phyloP scores from a whole-genome alignment of 1,139 yeast species.

The Lodderomyces pseudojiufengensis region DNA sequence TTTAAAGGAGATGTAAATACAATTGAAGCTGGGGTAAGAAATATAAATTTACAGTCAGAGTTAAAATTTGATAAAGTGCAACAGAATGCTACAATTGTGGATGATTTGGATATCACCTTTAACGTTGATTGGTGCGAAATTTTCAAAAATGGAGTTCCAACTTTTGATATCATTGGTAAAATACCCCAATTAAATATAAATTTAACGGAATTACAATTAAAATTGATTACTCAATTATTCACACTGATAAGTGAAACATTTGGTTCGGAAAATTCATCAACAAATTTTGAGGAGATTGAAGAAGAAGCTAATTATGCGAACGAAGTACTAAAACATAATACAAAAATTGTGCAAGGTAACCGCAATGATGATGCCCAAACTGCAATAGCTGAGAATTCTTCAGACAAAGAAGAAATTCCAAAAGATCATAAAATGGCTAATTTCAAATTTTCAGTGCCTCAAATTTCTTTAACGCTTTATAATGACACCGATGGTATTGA shows the following conservation, averaged over 20 bases:
- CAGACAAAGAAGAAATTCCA: slow-evolving; percentile 12
- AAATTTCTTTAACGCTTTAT: slow-evolving; percentile 62
- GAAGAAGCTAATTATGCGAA: slow-evolving; percentile 63
- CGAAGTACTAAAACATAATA: slow-evolving; percentile 36
- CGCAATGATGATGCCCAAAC: neutral
- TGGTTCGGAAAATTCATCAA: slow-evolving; percentile 32
- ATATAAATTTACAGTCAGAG: slow-evolving; percentile 39
- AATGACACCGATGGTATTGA: slow-evolving; percentile 46
- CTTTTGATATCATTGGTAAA: slow-evolving; percentile 53
- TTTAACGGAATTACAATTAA: slow-evolving; percentile 75
- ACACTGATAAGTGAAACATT: slow-evolving; percentile 60
- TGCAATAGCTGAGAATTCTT: neutral
- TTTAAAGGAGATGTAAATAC: slow-evolving; percentile 30
- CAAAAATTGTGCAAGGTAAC: slow-evolving; percentile 10
- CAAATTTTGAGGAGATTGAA: slow-evolving; percentile 49
- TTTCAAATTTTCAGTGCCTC: slow-evolving; percentile 57
- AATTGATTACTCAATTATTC: slow-evolving; percentile 53
- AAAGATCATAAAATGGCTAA: slow-evolving; percentile 40
- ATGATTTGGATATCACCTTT: slow-evolving; percentile 64
- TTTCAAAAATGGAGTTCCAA: slow-evolving; percentile 40
- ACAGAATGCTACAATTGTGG: slow-evolving; percentile 65
- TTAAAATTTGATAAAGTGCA: slow-evolving; percentile 30
- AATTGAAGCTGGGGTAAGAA: slow-evolving; percentile 63
- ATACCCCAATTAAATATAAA: slow-evolving; percentile 65
- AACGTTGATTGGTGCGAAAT: slow-evolving; percentile 55